Evolutionary conservation across 2,329 filamentous ascomycete genomes (phyloP).

Genomic region (Pseudogymnoascus sp.): DNA sequence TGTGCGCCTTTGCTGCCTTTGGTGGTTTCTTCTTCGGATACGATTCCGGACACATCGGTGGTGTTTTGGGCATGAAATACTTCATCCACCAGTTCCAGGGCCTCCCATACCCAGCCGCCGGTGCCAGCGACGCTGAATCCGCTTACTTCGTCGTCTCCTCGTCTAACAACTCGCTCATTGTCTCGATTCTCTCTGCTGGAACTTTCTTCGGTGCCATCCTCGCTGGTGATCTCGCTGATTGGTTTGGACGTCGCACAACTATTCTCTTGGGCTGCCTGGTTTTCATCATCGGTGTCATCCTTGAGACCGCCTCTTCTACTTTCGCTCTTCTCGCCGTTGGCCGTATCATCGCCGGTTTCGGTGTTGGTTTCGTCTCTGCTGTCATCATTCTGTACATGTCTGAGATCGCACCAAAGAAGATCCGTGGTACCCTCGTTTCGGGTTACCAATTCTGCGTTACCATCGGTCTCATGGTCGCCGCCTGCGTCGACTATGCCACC

Average conservation of each 20-base stretch:
- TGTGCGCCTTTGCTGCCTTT: conserved; percentile 64
- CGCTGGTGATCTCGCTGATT: conserved; percentile 69
- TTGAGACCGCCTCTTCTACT: conserved; percentile 52
- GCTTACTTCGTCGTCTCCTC: conserved; percentile 29
- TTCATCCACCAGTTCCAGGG: conserved; percentile 50
- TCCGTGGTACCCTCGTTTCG: conserved; percentile 71
- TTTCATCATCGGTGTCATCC: conserved; percentile 59
- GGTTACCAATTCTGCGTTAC: conserved; percentile 82
- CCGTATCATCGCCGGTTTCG: conserved; percentile 66
- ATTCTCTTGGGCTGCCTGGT: conserved; percentile 61
- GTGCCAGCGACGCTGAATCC: conserved; percentile 36
- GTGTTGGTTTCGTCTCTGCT: conserved; percentile 73
- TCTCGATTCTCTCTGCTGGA: conserved; percentile 61
- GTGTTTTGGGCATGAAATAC: conserved; percentile 61
- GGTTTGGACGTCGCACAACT: conserved; percentile 63
- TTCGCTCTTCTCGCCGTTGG: conserved; percentile 61
- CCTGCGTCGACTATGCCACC: conserved; percentile 66
- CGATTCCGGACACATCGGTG: conserved; percentile 69
- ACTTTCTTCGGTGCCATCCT: conserved; percentile 49
- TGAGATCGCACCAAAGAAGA: conserved; percentile 53
- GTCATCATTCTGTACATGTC: conserved; percentile 77
- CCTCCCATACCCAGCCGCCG: conserved; percentile 40
- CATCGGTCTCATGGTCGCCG: conserved; percentile 67
- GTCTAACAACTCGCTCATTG: conserved; percentile 50
- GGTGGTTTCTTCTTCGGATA: conserved; percentile 55